Evolutionary conservation across 257 asterid species (phyloP), one percentile per base, ranked within the genome.

Genomic region (Orobanche coerulescens): DNA sequence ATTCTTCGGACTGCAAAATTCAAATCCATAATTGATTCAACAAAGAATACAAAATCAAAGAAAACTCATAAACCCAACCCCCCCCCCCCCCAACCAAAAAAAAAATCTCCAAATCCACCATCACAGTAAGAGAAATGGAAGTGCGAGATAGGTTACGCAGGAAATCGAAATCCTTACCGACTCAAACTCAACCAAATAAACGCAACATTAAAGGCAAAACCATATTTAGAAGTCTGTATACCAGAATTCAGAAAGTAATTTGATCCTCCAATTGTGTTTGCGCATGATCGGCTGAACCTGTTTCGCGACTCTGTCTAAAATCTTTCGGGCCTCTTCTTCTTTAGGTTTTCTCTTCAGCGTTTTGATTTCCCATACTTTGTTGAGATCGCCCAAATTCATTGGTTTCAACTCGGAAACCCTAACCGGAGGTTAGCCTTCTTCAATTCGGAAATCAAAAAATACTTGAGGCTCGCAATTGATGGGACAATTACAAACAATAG

Each of bases 201-300:
- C 23, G 54, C 52, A 42, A 16, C 36, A 30, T n/a, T n/a, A n/a
- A n/a, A n/a, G n/a, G n/a, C n/a, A 47, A 18, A 47, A 47, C 23
- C 23, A 47, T 7, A 13, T 7, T 19, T 3, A 50, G 24, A 58
- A 77, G 51, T 26, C 6, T 26, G 9, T 19, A 6, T 80, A 88
- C 95, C 88, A 88, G 71, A 92, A 68, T 73, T 92, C 96, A 20
- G 98, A 92, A 5, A 92, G 86, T 26, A 84, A 5, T 83, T 88
- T 92, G 76, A 92, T 95, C 74, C 90, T 81, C 98, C 98, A 92
- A 30, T 81, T 76, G 73, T 75, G 94, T n/a, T 88, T 92, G 19
- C 85, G 79, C 96, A 92, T 88, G 53, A 92, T 86, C 42, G 98
- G 98, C 58, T 92, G 96, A 72, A 92, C 96, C 74, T 88, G 96